Evolutionary conservation across 192 early-diverging fungal species (phyloP).

Genomic region (Thoreauomyces humboldtii): DNA sequence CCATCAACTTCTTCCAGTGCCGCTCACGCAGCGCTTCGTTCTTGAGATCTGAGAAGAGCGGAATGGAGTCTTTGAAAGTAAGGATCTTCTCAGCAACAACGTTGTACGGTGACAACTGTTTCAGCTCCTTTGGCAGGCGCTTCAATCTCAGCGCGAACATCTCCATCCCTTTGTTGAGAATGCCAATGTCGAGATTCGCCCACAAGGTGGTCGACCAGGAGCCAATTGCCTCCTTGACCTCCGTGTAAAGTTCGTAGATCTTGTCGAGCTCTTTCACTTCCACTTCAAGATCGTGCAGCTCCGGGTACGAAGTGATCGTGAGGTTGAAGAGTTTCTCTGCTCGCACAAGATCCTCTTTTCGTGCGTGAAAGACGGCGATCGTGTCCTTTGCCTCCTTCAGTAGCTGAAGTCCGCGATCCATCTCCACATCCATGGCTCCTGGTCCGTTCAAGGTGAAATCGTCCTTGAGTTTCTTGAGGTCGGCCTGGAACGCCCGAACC

Average conservation of each 20-base stretch:
- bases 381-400: constrained; percentile 52
- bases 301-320: constrained; percentile 59
- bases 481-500: constrained; percentile 51
- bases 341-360: constrained; percentile 50
- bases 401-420: constrained; percentile 51
- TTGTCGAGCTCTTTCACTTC: constrained; percentile 56
- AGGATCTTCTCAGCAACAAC: constrained; percentile 65
- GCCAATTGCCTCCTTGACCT: constrained; percentile 57
- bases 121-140: constrained; percentile 58
- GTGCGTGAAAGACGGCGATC: constrained; percentile 37
- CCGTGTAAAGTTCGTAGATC: constrained; percentile 57
- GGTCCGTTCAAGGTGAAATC: constrained; percentile 56
- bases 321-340: constrained; percentile 63
- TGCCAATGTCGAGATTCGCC: constrained; percentile 57
- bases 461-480: constrained; percentile 51
- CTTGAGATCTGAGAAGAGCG: constrained; percentile 56
- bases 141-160: constrained; percentile 45
- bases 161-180: constrained; percentile 61
- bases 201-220: constrained; percentile 63
- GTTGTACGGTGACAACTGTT: constrained; percentile 62
- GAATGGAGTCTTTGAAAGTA: constrained; percentile 61
- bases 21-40: constrained; percentile 57
- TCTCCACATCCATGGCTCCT: constrained; percentile 48
- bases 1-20: constrained; percentile 59
- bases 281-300: constrained; percentile 56